Conservation (phyloP, 306 rosid genomes). For the Luffa aegyptiaca region DNA sequence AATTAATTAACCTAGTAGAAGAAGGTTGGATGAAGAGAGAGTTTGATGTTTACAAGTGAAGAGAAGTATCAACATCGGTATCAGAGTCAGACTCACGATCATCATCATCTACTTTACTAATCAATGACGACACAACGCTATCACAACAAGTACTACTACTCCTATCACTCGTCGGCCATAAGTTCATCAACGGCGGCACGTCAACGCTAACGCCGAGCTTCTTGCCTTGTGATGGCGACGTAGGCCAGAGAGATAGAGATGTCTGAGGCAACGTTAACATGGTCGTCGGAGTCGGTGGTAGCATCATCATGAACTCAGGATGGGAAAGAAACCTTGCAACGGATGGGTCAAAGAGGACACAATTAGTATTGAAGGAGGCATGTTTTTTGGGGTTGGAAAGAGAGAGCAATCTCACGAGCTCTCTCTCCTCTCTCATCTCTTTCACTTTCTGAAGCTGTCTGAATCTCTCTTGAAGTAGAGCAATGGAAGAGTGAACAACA, state of each 20-base stretch:
- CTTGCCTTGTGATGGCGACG: slow-evolving; percentile 1
- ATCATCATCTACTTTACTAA: slow-evolving; percentile 14
- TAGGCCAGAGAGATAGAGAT: slow-evolving; percentile 63
- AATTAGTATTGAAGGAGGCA: slow-evolving; percentile 9
- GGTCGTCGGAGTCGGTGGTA: slow-evolving; percentile 18
- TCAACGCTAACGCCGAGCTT: not conserved
- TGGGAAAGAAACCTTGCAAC: not conserved
- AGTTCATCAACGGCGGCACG: slow-evolving; percentile 16
- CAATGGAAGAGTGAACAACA: slow-evolving; percentile 55
- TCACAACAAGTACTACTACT: not conserved
- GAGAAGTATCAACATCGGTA: slow-evolving; percentile 79
- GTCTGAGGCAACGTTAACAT: slow-evolving; percentile 33
- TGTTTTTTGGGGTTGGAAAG: slow-evolving; percentile 22
- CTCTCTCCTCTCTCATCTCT: slow-evolving; percentile 77
- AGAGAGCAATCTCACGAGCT: slow-evolving; percentile 27
- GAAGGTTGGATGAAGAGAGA: not conserved
- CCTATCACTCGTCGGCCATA: slow-evolving; percentile 6
- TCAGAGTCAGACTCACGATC: slow-evolving; percentile 17
- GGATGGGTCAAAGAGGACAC: slow-evolving; percentile 1
- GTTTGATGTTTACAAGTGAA: slow-evolving; percentile 45
- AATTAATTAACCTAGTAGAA: not conserved
- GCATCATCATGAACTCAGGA: not conserved
- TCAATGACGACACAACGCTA: slow-evolving; percentile 17
- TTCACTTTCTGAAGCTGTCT: slow-evolving; percentile 69
- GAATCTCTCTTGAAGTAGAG: slow-evolving; percentile 83